A percentile compares a stretch with the other conserved stretches of the same genome.
These are phyloP conservation scores for Aspergillus ostianus DNA, from an alignment of 495 filamentous ascomycete genomes.

Conservation along the genomic window DNA sequence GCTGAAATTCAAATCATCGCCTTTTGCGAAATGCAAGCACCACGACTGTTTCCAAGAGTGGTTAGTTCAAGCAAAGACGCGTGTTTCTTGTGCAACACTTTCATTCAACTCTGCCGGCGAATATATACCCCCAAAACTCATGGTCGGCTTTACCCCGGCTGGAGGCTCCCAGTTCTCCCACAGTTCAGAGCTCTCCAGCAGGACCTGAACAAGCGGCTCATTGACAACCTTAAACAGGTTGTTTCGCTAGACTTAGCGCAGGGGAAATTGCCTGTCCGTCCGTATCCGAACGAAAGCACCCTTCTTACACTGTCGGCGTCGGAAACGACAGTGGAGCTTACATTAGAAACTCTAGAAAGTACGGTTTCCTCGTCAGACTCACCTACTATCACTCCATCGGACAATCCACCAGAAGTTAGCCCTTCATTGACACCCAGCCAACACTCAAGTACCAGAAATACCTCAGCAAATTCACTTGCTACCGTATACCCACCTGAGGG, in stretches of 20 bases:
- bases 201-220: too few relatives aligned
- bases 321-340: neutral
- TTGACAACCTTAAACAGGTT: too few relatives aligned
- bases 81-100: conserved; percentile 19
- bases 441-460: too few relatives aligned
- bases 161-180: conserved; percentile 15
- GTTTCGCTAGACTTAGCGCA: too few relatives aligned
- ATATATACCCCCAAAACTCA: conserved; percentile 10
- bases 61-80: conserved; percentile 21
- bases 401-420: too few relatives aligned
- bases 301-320: conserved; percentile 11
- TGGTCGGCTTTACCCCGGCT: conserved; percentile 18
- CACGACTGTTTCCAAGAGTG: conserved; percentile 5
- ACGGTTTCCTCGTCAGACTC: too few relatives aligned
- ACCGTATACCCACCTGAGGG: too few relatives aligned
- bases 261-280: conserved; percentile 1
- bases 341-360: too few relatives aligned
- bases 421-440: too few relatives aligned
- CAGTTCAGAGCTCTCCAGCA: conserved; percentile 2
- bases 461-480: too few relatives aligned
- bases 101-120: conserved; percentile 2
- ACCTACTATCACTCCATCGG: too few relatives aligned
- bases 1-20: neutral
- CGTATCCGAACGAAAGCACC: conserved; percentile 13
- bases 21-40: neutral